Conservation (phyloP, 306 rosid species). For the Rosa rugosa region DNA sequence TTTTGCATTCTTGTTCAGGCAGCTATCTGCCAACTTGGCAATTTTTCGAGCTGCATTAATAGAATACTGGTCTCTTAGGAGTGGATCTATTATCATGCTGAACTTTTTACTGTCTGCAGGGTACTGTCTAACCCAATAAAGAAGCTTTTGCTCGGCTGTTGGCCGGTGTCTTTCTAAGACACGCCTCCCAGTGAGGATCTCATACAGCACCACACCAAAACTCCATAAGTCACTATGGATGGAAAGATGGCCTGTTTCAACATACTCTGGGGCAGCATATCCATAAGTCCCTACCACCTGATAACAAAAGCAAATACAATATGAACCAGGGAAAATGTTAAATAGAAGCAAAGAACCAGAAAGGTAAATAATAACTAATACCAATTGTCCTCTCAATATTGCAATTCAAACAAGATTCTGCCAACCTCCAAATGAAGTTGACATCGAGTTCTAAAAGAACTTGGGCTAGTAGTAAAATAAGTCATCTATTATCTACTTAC, state of each 20-base stretch:
- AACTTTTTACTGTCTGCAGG: conserved; percentile 61
- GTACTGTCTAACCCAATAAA: conserved; percentile 74
- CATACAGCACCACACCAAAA: conserved; percentile 93
- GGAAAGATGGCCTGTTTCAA: conserved; percentile 79
- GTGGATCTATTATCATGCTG: conserved; percentile 73
- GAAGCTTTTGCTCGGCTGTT: conserved; percentile 60
- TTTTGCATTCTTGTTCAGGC: conserved; percentile 74
- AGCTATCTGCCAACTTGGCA: conserved; percentile 78
- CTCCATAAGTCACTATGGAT: conserved; percentile 77
- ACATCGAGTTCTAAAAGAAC: not conserved
- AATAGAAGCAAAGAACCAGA: not conserved
- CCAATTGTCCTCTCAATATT: not conserved
- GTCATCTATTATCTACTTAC: conserved; percentile 47
- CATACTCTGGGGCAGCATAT: conserved; percentile 93
- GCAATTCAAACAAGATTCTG: not conserved
- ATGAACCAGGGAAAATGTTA: conserved; percentile 3
- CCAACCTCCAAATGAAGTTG: not conserved
- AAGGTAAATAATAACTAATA: not conserved
- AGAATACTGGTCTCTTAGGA: conserved; percentile 57
- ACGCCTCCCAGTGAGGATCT: conserved; percentile 83
- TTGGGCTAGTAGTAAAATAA: not conserved
- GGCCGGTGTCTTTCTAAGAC: conserved; percentile 64
- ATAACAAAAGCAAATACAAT: conserved; percentile 12
- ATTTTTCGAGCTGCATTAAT: conserved; percentile 47
- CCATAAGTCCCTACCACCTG: conserved; percentile 97